A percentile compares a stretch with the other conserved stretches of the same genome.
These are phyloP conservation scores for Clitoria ternatea DNA, from an alignment of 306 rosid genomes.

Conservation along the genomic window DNA sequence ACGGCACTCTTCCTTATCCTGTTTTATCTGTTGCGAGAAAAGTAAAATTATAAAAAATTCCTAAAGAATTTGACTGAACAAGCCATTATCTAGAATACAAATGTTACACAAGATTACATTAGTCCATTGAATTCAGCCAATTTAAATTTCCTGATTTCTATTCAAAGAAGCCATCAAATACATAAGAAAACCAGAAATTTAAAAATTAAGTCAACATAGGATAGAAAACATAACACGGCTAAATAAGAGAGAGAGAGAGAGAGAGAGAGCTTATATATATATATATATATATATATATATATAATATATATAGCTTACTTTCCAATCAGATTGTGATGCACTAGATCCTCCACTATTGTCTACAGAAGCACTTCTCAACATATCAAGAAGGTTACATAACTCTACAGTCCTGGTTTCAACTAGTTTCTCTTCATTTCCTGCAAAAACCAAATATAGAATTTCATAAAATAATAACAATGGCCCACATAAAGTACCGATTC, in stretches of 20 bases:
- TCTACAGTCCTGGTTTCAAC: constrained; percentile 59
- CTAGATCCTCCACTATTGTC: constrained; percentile 31
- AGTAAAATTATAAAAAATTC: constrained; percentile 4
- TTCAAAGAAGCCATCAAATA: not conserved
- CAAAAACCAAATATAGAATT: constrained; percentile 14
- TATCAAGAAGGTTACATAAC: constrained; percentile 68
- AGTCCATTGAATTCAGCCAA: constrained; percentile 12
- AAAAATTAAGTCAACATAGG: not conserved
- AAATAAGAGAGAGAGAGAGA: too few species aligned
- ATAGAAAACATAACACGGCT: constrained; percentile 4
- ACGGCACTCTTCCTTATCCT: constrained; percentile 85
- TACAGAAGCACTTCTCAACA: constrained; percentile 74
- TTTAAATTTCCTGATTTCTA: constrained; percentile 2
- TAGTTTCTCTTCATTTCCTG: constrained; percentile 48
- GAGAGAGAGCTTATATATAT: too few species aligned
- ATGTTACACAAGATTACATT: not conserved
- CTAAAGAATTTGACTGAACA: not conserved
- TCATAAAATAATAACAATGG: not conserved
- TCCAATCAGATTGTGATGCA: constrained; percentile 66
- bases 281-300: too few species aligned
- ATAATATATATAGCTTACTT: constrained; percentile 46
- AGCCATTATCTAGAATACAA: constrained; percentile 20
- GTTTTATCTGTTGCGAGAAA: constrained; percentile 72
- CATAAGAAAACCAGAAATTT: not conserved
- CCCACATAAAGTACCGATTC: not conserved